phyloP scores from a whole-genome alignment of 768 basidiomycete species.

The Collybia nuda region DNA sequence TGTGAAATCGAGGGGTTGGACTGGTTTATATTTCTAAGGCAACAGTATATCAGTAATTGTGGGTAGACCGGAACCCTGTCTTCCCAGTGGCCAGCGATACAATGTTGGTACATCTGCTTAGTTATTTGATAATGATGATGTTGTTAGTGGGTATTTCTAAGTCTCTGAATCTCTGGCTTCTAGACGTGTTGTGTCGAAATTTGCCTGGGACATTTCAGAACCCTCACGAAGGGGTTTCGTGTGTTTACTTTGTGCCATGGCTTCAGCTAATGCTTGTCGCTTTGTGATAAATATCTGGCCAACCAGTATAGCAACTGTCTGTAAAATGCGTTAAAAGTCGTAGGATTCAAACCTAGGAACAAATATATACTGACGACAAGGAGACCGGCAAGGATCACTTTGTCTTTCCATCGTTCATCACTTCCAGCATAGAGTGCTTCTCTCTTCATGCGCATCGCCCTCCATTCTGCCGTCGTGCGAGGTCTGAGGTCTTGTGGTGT shows the following conservation, averaged over 20 bases:
- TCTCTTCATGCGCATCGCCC: constrained; percentile 41
- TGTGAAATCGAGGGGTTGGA: constrained; percentile 46
- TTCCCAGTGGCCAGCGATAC: too few relatives aligned
- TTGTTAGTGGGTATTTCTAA: background rate
- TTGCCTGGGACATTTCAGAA: constrained; percentile 9
- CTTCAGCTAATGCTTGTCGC: constrained; percentile 26
- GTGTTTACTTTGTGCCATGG: constrained; percentile 7
- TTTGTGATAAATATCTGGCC: constrained; percentile 29
- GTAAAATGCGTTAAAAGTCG: background rate
- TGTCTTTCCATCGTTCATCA: constrained; percentile 71
- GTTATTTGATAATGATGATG: background rate
- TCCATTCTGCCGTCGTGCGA: constrained; percentile 37
- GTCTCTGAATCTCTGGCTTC: too few relatives aligned
- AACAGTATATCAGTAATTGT: too few relatives aligned
- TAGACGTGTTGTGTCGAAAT: too few relatives aligned
- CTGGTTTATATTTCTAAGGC: constrained; percentile 41
- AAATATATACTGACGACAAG: constrained; percentile 40
- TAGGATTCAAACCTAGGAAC: background rate
- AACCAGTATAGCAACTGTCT: constrained; percentile 33
- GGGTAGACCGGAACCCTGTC: too few relatives aligned
- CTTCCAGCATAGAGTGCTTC: constrained; percentile 50
- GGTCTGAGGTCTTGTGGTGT: constrained; percentile 18
- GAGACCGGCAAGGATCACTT: constrained; percentile 54
- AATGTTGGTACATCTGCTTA: background rate
- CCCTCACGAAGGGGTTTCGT: background rate